Evolutionary conservation across 192 early-diverging fungal species (phyloP).

Genomic region (Coemansia umbellata): DNA sequence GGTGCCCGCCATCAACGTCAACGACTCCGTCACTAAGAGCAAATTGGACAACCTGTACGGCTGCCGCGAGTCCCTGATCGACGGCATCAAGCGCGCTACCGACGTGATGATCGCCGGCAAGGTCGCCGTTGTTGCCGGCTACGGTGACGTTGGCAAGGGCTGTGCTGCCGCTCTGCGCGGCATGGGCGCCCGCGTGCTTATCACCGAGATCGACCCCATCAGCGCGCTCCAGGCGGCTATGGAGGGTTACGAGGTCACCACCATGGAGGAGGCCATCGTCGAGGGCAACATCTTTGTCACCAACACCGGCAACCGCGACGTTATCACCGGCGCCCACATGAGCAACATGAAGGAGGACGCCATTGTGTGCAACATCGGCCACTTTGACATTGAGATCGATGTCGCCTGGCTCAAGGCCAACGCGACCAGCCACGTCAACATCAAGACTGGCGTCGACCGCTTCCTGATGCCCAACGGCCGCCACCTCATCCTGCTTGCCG

Average conservation of each 20-base stretch:
- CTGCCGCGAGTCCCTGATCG: conserved; percentile 98
- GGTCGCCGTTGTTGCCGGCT: conserved; percentile 96
- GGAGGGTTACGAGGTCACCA: conserved; percentile 99
- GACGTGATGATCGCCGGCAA: conserved; percentile 99
- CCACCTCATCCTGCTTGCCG: conserved; percentile 96
- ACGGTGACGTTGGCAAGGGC: conserved; percentile 99
- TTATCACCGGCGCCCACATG: conserved; percentile 93
- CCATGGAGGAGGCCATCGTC: conserved; percentile 90
- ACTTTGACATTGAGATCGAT: conserved; percentile 99
- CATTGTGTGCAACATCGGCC: conserved; percentile 99
- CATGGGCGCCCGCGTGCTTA: conserved; percentile 97
- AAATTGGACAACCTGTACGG: conserved; percentile 99
- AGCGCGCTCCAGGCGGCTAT: conserved; percentile 99
- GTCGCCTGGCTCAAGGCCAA: conserved; percentile 98
- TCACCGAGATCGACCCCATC: conserved; percentile 99
- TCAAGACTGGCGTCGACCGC: conserved; percentile 99
- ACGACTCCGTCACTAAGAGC: conserved; percentile 99
- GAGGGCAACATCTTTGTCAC: conserved; percentile 99
- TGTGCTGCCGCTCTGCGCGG: conserved; percentile 95
- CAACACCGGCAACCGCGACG: conserved; percentile 98
- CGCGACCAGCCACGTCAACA: conserved; percentile 81
- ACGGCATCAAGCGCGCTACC: conserved; percentile 99
- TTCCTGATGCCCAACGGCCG: conserved; percentile 85
- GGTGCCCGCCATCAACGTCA: conserved; percentile 99
- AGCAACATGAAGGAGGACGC: conserved; percentile 94